These are phyloP conservation scores for Picochlorum sp. DNA, from an alignment of 139 green algal species.

Conservation along the genomic window DNA sequence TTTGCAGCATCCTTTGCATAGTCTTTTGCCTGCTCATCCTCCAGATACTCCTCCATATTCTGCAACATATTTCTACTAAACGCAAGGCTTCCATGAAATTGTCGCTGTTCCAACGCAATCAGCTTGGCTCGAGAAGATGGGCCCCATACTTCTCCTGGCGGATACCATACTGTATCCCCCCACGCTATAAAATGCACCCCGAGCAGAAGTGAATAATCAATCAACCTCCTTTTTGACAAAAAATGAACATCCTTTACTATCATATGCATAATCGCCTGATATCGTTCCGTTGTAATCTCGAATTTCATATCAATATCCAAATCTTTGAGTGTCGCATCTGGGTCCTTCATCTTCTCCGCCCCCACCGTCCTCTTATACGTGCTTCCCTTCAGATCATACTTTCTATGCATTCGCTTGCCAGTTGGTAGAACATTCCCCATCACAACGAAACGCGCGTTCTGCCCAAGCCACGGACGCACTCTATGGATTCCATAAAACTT, in stretches of 20 bases:
- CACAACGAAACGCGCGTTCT: constrained; percentile 82
- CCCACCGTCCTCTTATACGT: constrained; percentile 53
- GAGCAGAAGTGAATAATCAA: constrained; percentile 76
- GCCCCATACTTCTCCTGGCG: constrained; percentile 16
- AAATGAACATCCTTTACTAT: constrained; percentile 46
- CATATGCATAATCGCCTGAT: constrained; percentile 40
- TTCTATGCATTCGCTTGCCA: constrained; percentile 77
- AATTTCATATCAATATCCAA: constrained; percentile 54
- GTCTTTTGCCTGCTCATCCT: background rate
- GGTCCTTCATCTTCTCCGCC: constrained; percentile 2
- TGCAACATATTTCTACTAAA: background rate
- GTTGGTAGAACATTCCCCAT: constrained; percentile 92
- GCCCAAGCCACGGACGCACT: constrained; percentile 37
- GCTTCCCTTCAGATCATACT: constrained; percentile 92
- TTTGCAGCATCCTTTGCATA: background rate
- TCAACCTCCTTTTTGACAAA: constrained; percentile 51
- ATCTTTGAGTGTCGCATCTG: constrained; percentile 53
- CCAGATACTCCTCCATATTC: background rate
- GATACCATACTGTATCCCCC: constrained; percentile 24
- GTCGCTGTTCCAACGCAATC: background rate
- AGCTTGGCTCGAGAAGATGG: background rate
- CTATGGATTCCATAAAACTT: constrained; percentile 72
- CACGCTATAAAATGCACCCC: constrained; percentile 37
- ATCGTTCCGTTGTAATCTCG: constrained; percentile 2
- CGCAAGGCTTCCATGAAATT: background rate